phyloP scores from a whole-genome alignment of 139 green algal species.

The Coccomyxa sp. region DNA sequence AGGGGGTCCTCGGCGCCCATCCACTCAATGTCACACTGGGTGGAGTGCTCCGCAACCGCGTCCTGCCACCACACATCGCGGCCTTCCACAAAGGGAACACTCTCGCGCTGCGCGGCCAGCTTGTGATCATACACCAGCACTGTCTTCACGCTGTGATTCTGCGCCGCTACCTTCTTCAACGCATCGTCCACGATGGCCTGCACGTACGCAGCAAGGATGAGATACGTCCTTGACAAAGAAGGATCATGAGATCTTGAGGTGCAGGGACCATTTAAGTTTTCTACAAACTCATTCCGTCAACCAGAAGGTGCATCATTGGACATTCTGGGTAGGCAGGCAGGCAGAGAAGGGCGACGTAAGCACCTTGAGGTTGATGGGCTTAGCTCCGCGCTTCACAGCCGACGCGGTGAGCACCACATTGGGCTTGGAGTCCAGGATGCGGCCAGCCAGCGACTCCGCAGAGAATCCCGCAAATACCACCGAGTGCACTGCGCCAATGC shows the following conservation, averaged over 20 bases:
- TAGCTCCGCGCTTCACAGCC: constrained; percentile 75
- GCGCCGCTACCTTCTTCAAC: constrained; percentile 10
- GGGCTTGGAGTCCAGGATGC: constrained; percentile 62
- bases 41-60: constrained; percentile 46
- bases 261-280: no score
- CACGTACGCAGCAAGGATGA: background rate
- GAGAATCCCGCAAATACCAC: constrained; percentile 97
- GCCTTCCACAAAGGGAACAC: constrained; percentile 40
- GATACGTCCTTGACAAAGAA: no score
- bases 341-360: background rate
- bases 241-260: no score
- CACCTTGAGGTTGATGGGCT: constrained; percentile 81
- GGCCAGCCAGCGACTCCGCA: constrained; percentile 74
- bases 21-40: constrained; percentile 77
- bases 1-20: constrained; percentile 84
- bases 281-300: no score
- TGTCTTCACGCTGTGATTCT: constrained; percentile 19
- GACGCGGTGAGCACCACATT: constrained; percentile 42
- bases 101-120: constrained; percentile 36
- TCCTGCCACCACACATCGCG: constrained; percentile 88
- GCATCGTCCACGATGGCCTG: constrained; percentile 72
- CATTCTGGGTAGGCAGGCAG: no score
- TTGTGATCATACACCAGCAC: constrained; percentile 82
- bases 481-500: constrained; percentile 90
- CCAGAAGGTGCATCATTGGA: no score